Base-by-base conservation (phyloP, 2,329 filamentous ascomycete genomes). In the Ceratocystis ficicola region DNA sequence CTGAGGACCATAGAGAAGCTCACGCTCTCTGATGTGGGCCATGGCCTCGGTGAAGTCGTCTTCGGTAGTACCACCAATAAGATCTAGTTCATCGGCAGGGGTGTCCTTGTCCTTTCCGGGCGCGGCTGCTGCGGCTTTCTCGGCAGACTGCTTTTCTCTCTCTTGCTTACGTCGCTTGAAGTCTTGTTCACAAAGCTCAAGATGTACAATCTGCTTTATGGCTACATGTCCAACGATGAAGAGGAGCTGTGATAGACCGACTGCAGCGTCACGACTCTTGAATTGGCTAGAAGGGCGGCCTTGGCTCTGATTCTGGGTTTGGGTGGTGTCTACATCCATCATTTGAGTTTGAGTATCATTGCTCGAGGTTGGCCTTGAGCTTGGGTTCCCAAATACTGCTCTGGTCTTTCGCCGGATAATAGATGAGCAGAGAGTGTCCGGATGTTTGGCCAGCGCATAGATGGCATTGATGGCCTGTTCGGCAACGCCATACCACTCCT, bases 171-270 rank as follows among this genome's bases (percentile, higher is more conserved):
- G 84, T 65, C 93, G 88, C 79, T 99, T 99, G 76, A 99, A 99
- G 75, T 99, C 94, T 62, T 94, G 85, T 73, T 99, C 94, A 74
- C 92, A 96, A n/a, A 97, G 81, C 72, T 99, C 94, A 10, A 99
- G 83, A 74, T 99, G 94, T 0, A 99, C 95, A 71, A 99, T 99
- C 73, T 99, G 95, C 77, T 99, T 99, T 73, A 99, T 94, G 15
- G 94, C 94, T 61, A 97, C 89, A 72, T 99, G 94, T 0, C 94
- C 94, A 36, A 97, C 93, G 44, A 96, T 88, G 73, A 97, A 97
- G 0, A 99, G 80, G 1, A 99, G 81, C 72, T 97, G 94, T 0
- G 94, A 96, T 1, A 99, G 80, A 0, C 84, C 86, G 60, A 91
- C 81, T 0, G 90, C 86, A 3, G 86, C 83, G 70, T 87, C 89